Evolutionary conservation across 352 stramenopile genomes (phyloP), one percentile per base, ranked within the genome.

Genomic region (Pythium coloratum): DNA sequence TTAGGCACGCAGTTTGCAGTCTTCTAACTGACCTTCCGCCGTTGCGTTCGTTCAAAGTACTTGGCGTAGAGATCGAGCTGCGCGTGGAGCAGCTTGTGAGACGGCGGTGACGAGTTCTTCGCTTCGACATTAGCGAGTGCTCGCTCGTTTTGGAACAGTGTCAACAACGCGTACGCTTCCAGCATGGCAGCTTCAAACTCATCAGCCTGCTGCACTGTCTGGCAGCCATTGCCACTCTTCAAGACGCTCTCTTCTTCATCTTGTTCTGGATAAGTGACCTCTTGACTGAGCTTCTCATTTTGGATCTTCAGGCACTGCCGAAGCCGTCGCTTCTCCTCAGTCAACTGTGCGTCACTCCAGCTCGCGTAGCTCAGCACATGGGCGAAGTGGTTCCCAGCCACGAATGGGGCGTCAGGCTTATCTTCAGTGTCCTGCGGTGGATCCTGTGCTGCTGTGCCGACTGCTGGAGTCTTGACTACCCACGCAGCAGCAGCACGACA

Each of bases 111-210:
- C 18, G 9, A 3, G 20, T 6, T n/a, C 6, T 18, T 13, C 26
- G 18, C 2, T 16, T 3, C 3, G 28, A 33, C 9, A 24, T 12
- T 14, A 13, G 20, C 16, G 1, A 53, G 16, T 32, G 62, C 10
- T 44, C 64, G 64, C 40, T 88, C 76, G 0, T 75, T 53, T 7
- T 84, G 55, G 50, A 90, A 88, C 20, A 91, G 68, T 50, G 86
- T 84, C 36, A 90, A 59, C 49, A 91, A 65, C n/a, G 81, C 78
- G 12, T 84, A 88, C 30, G 66, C 77, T 30, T 76, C 69, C n/a
- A 66, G 26, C 14, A 57, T 30, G 1, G 32, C 59, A 26, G 20
- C 44, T 12, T 28, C 20, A 1, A 18, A 18, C 42, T 57, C 24
- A 20, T 42, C 46, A 5, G 0, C 44, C 38, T 33, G 32, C n/a